Conservation (phyloP, 2,329 filamentous ascomycete species). For the Aspergillus ochraceus region DNA sequence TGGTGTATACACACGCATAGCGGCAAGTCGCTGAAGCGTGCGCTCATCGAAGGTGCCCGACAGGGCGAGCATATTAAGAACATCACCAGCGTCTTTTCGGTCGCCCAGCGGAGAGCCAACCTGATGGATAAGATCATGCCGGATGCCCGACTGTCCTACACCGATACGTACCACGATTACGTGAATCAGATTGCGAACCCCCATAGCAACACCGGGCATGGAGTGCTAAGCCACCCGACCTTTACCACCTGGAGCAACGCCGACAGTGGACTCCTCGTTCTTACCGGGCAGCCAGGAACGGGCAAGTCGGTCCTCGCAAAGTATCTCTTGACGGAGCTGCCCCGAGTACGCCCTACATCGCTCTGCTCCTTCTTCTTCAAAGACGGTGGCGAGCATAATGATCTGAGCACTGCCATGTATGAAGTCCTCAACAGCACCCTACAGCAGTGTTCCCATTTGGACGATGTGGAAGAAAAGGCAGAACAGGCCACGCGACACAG, state of each 20-base stretch:
- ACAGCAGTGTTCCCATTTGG: not conserved
- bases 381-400: not conserved
- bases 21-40: constrained; percentile 1
- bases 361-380: constrained; percentile 3
- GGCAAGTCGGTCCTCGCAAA: constrained; percentile 1
- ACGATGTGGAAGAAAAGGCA: constrained; percentile 1
- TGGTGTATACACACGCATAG: not conserved
- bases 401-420: not conserved
- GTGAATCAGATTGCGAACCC: constrained; percentile 1
- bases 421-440: not conserved
- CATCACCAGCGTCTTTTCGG: constrained; percentile 1
- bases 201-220: not conserved
- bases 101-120: not conserved
- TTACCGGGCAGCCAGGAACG: not conserved
- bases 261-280: not conserved
- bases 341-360: not conserved
- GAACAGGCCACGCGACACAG: not conserved
- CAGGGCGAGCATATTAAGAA: not conserved
- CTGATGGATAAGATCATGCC: constrained; percentile 2
- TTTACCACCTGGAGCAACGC: not conserved
- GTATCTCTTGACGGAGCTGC: not conserved
- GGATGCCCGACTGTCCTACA: not conserved
- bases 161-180: constrained; percentile 1
- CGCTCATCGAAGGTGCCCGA: not conserved
- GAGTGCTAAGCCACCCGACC: not conserved